Evolutionary conservation across 2,329 filamentous ascomycete genomes (phyloP), one percentile per base, ranked within the genome.

Genomic region (Colletotrichum kahawae): DNA sequence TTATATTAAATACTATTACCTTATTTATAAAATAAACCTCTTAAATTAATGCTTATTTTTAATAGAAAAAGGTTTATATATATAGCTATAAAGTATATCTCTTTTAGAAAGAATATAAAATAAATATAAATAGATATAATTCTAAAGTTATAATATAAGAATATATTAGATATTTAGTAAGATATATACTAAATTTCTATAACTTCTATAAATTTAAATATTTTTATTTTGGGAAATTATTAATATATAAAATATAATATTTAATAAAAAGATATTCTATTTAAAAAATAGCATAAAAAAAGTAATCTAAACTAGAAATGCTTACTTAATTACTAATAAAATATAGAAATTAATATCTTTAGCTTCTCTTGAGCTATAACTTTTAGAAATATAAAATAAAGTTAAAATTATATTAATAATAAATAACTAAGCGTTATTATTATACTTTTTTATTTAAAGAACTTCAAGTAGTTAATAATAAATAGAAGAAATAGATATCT

Each of bases 341-440:
- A 36, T 36, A 36, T 36, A 36, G 4, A 1, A 36, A 36, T 3
- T 36, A 36, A 14, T 36, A 36, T 36, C 33, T 2, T 3, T 7
- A 14, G 14, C 7, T 7, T 6, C 6, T 14, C 0, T 36, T 14
- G 6, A 36, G 1, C 6, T 36, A 7, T 36, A 36, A 1, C 1
- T 36, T 36, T 1, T 36, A 36, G 3, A 1, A 36, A 2, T 36
- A 14, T 36, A 14, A 36, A 14, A 7, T 36, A 36, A 36, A 36
- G 13, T 6, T 34, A 34, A 34, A 13, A 2, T 34, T 34, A 34
- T 34, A 34, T 34, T 34, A 34, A 34, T 34, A 34, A 34, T 34
- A 34, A 7, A 34, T 14, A 7, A 34, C 14, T 12, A 34, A 34
- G 4, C 1, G 3, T 3, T 34, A 34, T 34, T 34, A 34, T 3